Conservation (phyloP, 352 stramenopile species). For the Pythium scleroteichum region DNA sequence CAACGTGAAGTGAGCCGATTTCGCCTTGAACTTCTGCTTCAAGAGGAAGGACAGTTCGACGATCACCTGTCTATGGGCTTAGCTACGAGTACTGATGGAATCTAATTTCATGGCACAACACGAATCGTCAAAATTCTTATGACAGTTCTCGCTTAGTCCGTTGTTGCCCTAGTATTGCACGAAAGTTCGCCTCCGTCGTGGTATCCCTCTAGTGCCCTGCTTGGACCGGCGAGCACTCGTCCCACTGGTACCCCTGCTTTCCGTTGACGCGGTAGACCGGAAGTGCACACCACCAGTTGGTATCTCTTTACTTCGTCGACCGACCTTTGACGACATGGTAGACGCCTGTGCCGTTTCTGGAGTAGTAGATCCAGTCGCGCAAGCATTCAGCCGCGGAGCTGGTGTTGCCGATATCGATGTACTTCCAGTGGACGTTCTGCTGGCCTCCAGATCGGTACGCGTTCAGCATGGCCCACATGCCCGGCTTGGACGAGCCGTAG, state of each 20-base stretch:
- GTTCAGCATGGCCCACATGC: neutral
- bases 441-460: neutral
- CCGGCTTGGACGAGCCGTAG: neutral
- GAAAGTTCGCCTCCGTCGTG: too few species aligned
- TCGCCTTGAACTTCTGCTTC: too few species aligned
- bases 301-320: neutral
- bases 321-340: neutral
- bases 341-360: neutral
- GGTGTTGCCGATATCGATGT: neutral
- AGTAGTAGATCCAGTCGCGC: neutral
- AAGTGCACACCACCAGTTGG: neutral
- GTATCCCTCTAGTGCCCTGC: too few species aligned
- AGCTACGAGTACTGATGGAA: too few species aligned
- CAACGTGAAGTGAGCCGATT: too few species aligned
- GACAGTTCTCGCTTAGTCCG: too few species aligned
- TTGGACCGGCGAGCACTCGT: neutral
- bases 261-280: neutral
- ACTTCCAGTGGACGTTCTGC: neutral
- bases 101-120: too few species aligned
- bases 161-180: too few species aligned
- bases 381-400: neutral
- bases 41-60: too few species aligned
- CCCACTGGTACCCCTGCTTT: neutral
- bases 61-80: too few species aligned
- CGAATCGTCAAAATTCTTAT: too few species aligned